Evolutionary conservation across 768 basidiomycete genomes (phyloP).

Genomic region (Tricholoma sp.): DNA sequence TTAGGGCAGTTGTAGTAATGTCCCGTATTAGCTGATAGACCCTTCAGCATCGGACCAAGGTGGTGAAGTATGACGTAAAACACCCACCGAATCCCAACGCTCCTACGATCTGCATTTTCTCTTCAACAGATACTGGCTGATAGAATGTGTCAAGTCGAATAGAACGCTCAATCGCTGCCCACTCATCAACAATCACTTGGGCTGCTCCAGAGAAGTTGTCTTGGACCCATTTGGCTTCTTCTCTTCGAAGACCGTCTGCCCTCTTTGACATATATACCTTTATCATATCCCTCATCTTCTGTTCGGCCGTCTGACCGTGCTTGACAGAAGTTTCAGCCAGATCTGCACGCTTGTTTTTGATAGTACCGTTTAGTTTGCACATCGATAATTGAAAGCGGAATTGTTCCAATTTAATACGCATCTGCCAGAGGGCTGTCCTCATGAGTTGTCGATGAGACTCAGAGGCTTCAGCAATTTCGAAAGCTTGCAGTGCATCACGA

Average conservation of each 20-base stretch:
- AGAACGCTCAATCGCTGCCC: slow-evolving; percentile 34
- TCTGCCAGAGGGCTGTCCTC: slow-evolving; percentile 33
- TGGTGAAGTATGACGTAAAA: neutral
- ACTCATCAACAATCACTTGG: slow-evolving; percentile 38
- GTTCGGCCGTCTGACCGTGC: slow-evolving; percentile 5
- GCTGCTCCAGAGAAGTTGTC: slow-evolving; percentile 36
- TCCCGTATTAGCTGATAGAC: slow-evolving; percentile 29
- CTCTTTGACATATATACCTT: slow-evolving; percentile 9
- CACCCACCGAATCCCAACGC: slow-evolving; percentile 44
- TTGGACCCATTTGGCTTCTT: slow-evolving; percentile 36
- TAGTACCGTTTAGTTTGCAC: slow-evolving; percentile 19
- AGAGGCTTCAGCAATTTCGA: slow-evolving; percentile 41
- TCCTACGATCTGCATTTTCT: slow-evolving; percentile 44
- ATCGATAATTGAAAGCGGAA: slow-evolving; percentile 46
- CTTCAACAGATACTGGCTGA: slow-evolving; percentile 45
- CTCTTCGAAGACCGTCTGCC: slow-evolving; percentile 2
- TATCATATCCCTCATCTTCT: slow-evolving; percentile 13
- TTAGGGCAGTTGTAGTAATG: slow-evolving; percentile 52
- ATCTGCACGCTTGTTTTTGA: slow-evolving; percentile 18
- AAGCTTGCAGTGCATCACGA: slow-evolving; percentile 42
- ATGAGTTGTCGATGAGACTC: slow-evolving; percentile 50
- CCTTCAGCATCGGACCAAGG: neutral
- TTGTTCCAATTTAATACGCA: slow-evolving; percentile 43
- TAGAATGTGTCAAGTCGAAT: slow-evolving; percentile 44
- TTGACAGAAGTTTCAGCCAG: slow-evolving; percentile 17